A percentile compares a stretch with the other conserved stretches of the same genome.
Evolutionary conservation across 2,329 filamentous ascomycete genomes (phyloP).

Genomic region (Clarireedia monteithiana): DNA sequence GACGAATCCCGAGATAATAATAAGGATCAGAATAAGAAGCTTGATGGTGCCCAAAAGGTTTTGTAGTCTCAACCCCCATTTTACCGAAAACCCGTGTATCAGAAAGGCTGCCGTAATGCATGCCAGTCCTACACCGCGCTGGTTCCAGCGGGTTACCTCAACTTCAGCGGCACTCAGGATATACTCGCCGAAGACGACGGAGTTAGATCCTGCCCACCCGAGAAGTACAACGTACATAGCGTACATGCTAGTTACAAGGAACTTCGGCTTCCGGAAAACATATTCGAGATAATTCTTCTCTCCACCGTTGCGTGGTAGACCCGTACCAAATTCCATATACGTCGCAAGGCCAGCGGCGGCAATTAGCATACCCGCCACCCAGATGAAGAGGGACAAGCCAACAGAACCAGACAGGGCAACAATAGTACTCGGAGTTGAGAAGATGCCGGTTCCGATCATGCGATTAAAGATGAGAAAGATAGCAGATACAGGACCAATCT

Average conservation of each 20-base stretch:
- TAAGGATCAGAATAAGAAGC: constrained; percentile 56
- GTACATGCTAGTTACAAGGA: constrained; percentile 54
- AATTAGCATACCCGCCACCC: constrained; percentile 55
- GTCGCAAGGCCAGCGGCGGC: constrained; percentile 55
- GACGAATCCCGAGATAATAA: constrained; percentile 47
- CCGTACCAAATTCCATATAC: constrained; percentile 59
- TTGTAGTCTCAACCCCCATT: constrained; percentile 60
- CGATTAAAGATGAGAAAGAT: constrained; percentile 56
- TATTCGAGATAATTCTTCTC: constrained; percentile 63
- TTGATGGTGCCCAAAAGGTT: constrained; percentile 60
- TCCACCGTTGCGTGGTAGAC: constrained; percentile 55
- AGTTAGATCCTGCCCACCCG: constrained; percentile 59
- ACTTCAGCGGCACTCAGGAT: constrained; percentile 57
- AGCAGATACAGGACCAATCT: constrained; percentile 48
- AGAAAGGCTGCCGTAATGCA: constrained; percentile 58
- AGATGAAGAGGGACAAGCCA: constrained; percentile 55
- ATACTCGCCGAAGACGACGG: constrained; percentile 63
- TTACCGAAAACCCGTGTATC: constrained; percentile 55
- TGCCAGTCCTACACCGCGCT: constrained; percentile 57
- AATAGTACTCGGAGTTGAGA: constrained; percentile 53
- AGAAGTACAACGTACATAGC: constrained; percentile 54
- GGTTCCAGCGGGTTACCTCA: constrained; percentile 58
- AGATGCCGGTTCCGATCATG: constrained; percentile 61
- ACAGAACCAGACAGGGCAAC: constrained; percentile 49
- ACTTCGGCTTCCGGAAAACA: constrained; percentile 52